Percentiles rank a stretch among this genome's conserved stretches.
Conservation (phyloP, 495 filamentous ascomycete species). For the Penicillium argentinense region DNA sequence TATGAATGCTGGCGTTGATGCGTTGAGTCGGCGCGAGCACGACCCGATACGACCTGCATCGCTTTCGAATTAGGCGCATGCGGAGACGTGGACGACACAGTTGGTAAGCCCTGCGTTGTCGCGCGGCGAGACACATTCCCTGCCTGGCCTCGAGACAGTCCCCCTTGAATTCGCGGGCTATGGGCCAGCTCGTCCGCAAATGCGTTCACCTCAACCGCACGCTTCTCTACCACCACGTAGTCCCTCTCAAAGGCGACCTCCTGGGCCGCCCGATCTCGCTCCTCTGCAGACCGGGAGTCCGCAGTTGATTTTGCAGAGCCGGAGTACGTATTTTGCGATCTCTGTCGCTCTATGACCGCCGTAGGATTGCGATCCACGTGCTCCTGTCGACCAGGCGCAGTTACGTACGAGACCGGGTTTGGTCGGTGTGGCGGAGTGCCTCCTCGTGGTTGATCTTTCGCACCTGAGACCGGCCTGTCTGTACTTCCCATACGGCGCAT, state of each 20-base stretch:
- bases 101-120: conserved; percentile 59
- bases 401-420: conserved; percentile 47
- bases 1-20: conserved; percentile 73
- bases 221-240: conserved; percentile 95
- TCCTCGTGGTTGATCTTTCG: conserved; percentile 29
- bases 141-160: conserved; percentile 36
- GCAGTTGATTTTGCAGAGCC: conserved; percentile 47
- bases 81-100: conserved; percentile 33
- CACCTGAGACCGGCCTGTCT: conserved; percentile 32
- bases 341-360: conserved; percentile 48
- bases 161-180: conserved; percentile 59
- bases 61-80: conserved; percentile 52
- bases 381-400: conserved; percentile 63
- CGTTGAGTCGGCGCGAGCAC: conserved; percentile 57
- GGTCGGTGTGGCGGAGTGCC: conserved; percentile 38
- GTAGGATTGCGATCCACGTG: conserved; percentile 35
- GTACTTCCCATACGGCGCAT: conserved; percentile 42
- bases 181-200: conserved; percentile 92
- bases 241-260: conserved; percentile 89
- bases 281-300: conserved; percentile 48
- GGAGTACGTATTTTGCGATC: conserved; percentile 48
- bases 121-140: conserved; percentile 66
- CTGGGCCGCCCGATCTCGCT: conserved; percentile 74
- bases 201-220: conserved; percentile 91
- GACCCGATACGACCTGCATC: conserved; percentile 66